Evolutionary conservation across 192 early-diverging fungal species (phyloP), one percentile per base, ranked within the genome.

Genomic region (Haplosporangium gracile): DNA sequence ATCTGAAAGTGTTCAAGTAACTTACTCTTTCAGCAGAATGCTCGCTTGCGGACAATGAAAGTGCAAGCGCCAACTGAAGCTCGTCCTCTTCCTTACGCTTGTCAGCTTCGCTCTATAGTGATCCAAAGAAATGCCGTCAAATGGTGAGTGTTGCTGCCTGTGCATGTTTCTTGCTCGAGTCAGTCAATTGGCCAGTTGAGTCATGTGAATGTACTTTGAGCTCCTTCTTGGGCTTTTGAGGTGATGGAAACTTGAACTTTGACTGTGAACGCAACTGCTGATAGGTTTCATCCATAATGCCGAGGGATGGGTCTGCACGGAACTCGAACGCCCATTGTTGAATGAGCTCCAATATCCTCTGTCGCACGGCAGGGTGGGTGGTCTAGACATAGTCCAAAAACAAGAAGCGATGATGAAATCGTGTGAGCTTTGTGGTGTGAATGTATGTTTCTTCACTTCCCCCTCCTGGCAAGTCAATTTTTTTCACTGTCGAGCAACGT

Each of bases 71-170:
- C 68, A 98, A 84, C 88, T 99, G 96, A 68, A 98, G 82, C 51
- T 99, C 97, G 34, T 99, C 98, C 78, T 98, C 97, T 85, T 99
- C 98, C 78, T 98, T 96, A 79, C 96, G 94, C 76, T 94, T 96
- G 55, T 96, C 95, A n/a, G 93, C 75, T 47, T 97, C 93, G 57
- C 89, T 91, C 88, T 92, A 81, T 43, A 11, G 20, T n/a, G 11
- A 39, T 22, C 3, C n/a, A 63, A 15, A 60, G 36, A 26, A 20
- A 40, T 70, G 24, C 0, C 11, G 38, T 2, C 38, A 26, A 0
- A 72, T 72, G 2, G 34, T 38, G 36, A 40, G 38, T 75, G 2
- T 55, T 68, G 72, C 2, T 65, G 18, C 45, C 1, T 11, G 1
- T 29, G 13, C 3, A 24, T 36, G 2, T 18, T 60, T 13, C 29